Evolutionary conservation across 805 yeast species (phyloP).

Genomic region (Kodamaea laetipori): DNA sequence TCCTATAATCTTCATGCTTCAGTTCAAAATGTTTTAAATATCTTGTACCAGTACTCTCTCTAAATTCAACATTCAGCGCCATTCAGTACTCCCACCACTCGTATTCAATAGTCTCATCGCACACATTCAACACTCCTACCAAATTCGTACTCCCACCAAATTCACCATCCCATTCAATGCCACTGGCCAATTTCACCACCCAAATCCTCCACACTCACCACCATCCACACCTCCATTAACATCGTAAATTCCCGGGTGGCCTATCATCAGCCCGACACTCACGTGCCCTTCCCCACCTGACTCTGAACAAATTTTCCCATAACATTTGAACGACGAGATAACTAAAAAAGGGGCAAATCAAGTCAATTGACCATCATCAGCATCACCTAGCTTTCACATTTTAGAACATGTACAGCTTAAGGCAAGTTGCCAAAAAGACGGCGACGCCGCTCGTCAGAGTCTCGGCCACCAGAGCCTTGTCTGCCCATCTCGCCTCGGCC

Average conservation of each 20-base stretch:
- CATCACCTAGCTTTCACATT: not conserved
- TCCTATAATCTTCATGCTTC: too few relatives aligned
- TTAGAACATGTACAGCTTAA: constrained; percentile 1
- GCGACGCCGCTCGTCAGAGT: not conserved
- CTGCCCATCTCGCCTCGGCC: not conserved
- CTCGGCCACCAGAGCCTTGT: not conserved
- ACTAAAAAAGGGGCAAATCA: constrained; percentile 5
- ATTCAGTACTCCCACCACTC: too few relatives aligned
- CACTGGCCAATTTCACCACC: not conserved
- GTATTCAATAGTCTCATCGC: too few relatives aligned
- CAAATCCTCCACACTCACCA: not conserved
- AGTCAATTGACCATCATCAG: not conserved
- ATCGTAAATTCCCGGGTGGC: constrained; percentile 3
- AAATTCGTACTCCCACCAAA: too few relatives aligned
- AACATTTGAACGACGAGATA: constrained; percentile 2
- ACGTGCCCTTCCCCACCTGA: not conserved
- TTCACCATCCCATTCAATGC: too few relatives aligned
- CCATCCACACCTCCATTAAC: not conserved
- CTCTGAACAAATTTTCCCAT: constrained; percentile 1
- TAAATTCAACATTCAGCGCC: too few relatives aligned
- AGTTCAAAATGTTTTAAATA: too few relatives aligned
- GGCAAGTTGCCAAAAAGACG: constrained; percentile 5
- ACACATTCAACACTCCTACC: too few relatives aligned
- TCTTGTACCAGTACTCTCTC: too few relatives aligned
- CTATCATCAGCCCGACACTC: too few relatives aligned